Evolutionary conservation across 1,284 basidiomycete genomes (phyloP), one percentile per base, ranked within the genome.

Genomic region (Leucoagaricus sp.): DNA sequence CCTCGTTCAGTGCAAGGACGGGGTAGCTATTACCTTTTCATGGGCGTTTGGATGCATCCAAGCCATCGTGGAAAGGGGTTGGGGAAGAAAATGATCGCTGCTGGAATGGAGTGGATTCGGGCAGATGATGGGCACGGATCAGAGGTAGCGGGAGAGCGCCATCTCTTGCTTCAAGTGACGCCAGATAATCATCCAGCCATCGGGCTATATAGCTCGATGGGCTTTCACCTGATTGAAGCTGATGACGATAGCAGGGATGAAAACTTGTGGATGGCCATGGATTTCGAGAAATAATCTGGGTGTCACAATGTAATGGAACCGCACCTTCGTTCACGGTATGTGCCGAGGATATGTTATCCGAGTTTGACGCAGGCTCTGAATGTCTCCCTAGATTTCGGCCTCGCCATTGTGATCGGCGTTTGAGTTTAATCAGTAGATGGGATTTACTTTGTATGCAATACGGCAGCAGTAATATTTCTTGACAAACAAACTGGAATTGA

Each of bases 41-140:
- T 60, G 31, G 72, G 63, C 12, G 65, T 74, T 65, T 76, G 73
- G 74, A 67, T 75, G 12, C 65, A 67, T 47, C 69, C 69, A 17
- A 65, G 64, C 1, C 68, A 74, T 42, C 63, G 75, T 48, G 63
- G 70, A 10, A 70, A 64, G 31, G 66, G 70, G 12, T 49, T 75
- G 10, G 75, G 68, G 47, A 61, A 49, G 38, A 13, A 31, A 17
- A 41, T 60, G 28, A 48, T 58, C 21, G 36, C 19, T n/a, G 49
- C 49, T 12, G 55, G 56, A 29, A 33, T 60, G 31, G 56, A 61
- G 7, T 61, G 60, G 60, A 47, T 48, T 25, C 57, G 41, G n/a
- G 49, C 42, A 9, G 48, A 57, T 21, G 28, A 42, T 40, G 31
- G 9, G 4, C 23, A n/a, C 15, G 26, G 28, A 13, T 13, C 44